Base-by-base conservation (phyloP, 2,329 filamentous ascomycete species). In the Ophiocordyceps unilateralis region DNA sequence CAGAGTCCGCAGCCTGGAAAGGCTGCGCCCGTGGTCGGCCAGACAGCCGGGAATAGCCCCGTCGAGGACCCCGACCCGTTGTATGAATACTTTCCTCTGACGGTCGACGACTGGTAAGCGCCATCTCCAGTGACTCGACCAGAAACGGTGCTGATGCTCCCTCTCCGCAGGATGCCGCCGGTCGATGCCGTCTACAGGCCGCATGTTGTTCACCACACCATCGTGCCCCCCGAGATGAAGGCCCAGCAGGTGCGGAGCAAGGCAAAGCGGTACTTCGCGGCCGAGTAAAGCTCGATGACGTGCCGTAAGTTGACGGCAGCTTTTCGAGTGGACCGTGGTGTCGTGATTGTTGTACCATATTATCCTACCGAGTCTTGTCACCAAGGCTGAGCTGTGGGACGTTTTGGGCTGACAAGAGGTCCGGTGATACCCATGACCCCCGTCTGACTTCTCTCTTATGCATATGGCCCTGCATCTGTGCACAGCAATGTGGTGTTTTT, bases 31-130 rank as follows among this genome's bases (percentile, higher is more conserved):
- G 51, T 54, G 10, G 53, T 55, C 2, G 60, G 55, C 5, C 59
- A 62, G 20, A 60, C 60, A 42, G 50, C 54, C 39, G 69, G 68
- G 50, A 71, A 74, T 56, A 79, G 81, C 55, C 70, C 83, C 28
- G 63, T 78, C 49, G 86, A 93, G 52, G 81, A 81, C 51, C 80
- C 80, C 1, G 88, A 95, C 60, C 66, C 88, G 49, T 66, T 95
- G 17, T 95, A 95, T 57, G 88, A 96, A 62, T 95, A 96, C 57
- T 95, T 96, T 49, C 88, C 88, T 0, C 68, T 96, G 15, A 87
- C 82, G 41, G 65, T 94, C 45, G 87, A 95, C 58, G 88, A 95
- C 55, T 95, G 83, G 83, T 74, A 43, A 40, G n/a, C 22, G 9
- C 6, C 11, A 14, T 22, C 7, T 20, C 12, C 17, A 19, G 14